Base-by-base conservation (phyloP, 2,329 filamentous ascomycete species). In the Macrophomina phaseolina region DNA sequence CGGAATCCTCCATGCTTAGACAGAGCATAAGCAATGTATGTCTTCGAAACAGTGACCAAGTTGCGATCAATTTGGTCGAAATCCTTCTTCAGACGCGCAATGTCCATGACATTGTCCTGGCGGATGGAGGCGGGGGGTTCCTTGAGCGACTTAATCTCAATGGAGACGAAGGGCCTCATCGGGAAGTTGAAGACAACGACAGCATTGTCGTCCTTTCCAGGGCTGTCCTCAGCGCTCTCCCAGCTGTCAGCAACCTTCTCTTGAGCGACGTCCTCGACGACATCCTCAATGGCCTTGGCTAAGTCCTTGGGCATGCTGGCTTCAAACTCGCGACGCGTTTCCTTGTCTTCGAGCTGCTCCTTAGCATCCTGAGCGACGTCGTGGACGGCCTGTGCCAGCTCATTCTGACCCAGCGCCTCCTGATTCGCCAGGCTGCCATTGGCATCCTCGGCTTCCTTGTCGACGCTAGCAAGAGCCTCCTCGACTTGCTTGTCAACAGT, bases 41-140 rank as follows among this genome's bases (percentile, higher is more conserved):
- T 91, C 75, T 92, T 90, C 32, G 93, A 94, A 18, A 94, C 94
- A 5, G 94, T 91, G 60, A 94, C 94, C 38, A 99, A 86, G 69
- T 94, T 96, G 70, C 96, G 91, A 76, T 99, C 95, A 69, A 97
- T 90, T 81, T 98, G 95, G 75, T 99, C 95, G 73, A 98, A 98
- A 5, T 97, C 93, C 81, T 98, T 98, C 85, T 97, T 97, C 70
- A 98, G 85, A 67, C 93, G 89, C 62, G 95, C 94, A 75, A 99
- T 95, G 72, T 97, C 93, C 84, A 97, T 91, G 73, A 97, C 89
- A 51, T 90, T 87, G 71, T 94, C 91, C 67, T 92, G 88, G 45
- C 90, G 89, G 77, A 98, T 90, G 61, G 84, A 80, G 3, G 90
- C 85, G 79, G 68, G 84, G 80, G 68, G 84, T 79, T 70, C 86